phyloP scores from a whole-genome alignment of 768 basidiomycete species.

The Kondoa subrosea region DNA sequence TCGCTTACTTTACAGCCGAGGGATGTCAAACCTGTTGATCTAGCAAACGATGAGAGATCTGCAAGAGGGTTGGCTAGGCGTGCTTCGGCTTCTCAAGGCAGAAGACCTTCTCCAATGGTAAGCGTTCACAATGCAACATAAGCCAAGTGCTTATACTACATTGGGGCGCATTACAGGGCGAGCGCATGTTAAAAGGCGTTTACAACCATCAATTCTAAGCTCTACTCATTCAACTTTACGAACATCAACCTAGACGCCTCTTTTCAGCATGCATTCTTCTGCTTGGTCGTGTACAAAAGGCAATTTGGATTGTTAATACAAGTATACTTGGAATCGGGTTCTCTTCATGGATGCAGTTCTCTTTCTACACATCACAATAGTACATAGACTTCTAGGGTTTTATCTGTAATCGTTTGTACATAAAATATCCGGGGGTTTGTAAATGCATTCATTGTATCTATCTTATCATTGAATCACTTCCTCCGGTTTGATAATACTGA shows the following conservation, averaged over 20 bases:
- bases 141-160: neutral
- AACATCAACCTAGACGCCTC: too few species aligned
- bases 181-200: neutral
- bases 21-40: neutral
- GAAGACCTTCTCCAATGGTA: neutral
- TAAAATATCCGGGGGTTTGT: too few species aligned
- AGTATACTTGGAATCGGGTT: too few species aligned
- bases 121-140: neutral
- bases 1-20: neutral
- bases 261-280: too few species aligned
- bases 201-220: neutral
- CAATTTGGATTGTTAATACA: too few species aligned
- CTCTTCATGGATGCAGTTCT: too few species aligned
- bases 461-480: neutral
- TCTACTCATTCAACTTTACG: too few species aligned
- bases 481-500: constrained; percentile 9
- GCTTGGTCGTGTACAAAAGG: too few species aligned
- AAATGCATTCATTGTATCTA: too few species aligned
- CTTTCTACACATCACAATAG: too few species aligned
- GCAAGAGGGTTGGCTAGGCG: neutral
- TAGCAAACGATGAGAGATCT: neutral
- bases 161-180: neutral
- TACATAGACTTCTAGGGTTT: too few species aligned
- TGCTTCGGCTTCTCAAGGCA: neutral
- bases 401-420: too few species aligned